Base-by-base conservation (phyloP, 2,329 filamentous ascomycete species). In the Colletotrichum tropicale region DNA sequence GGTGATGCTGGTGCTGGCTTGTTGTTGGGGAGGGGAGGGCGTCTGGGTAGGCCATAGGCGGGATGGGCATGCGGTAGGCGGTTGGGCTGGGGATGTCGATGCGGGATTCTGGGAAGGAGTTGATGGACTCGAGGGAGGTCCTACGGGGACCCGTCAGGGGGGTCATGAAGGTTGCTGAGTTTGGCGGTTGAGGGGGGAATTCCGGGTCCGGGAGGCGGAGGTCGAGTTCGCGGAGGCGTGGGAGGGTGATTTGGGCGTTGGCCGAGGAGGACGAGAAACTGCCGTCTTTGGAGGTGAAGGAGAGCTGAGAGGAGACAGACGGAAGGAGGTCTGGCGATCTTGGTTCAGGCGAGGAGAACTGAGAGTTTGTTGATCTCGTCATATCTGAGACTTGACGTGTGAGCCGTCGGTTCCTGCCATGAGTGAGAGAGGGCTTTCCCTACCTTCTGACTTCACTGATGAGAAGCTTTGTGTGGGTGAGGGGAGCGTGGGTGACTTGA, bases 181-280 rank as follows among this genome's bases (percentile, higher is more conserved):
- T 75, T 38, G 67, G 36, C 21, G 58, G 34, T 32, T 36, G 56
- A 13, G 74, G 36, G 34, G 65, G 12, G 48, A 76, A 69, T n/a
- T 76, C 74, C 34, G 70, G 58, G 34, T 76, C 74, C 32, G 71
- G 74, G 13, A 72, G 74, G 28, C 74, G 58, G 13, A 76, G 66
- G 26, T 78, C 77, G 38, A 78, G 72, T 52, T 77, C 77, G 15
- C 72, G 72, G 26, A 78, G 72, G 13, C 77, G 72, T 21, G 77
- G 77, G n/a, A 78, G 72, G 21, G 75, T 76, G 21, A 76, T 62
- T 9, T 71, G 65, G 69, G 71, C 36, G 24, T 43, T 62, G 34
- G 52, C 55, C 36, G 32, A 52, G n/a, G 43, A 48, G 43, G 43
- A 52, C n/a, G 43, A 52, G 43, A 52, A 52, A 13, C 38, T 32